Percentiles rank a stretch among this genome's conserved stretches.
Conservation (phyloP, 2,329 filamentous ascomycete species). For the Orbilia ellipsospora region DNA sequence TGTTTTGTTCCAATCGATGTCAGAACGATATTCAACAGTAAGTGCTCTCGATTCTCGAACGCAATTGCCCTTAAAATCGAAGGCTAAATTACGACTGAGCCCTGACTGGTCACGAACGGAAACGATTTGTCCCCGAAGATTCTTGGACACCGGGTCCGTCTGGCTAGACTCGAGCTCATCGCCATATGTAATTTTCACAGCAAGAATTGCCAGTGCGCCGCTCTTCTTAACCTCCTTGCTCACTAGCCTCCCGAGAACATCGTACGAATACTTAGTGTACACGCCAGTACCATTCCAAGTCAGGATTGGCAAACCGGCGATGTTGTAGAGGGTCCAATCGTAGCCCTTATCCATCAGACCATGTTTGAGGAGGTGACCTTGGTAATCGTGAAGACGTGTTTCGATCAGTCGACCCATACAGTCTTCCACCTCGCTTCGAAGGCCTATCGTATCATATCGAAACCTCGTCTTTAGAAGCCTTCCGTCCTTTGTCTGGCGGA, state of each 20-base stretch:
- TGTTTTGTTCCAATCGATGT: too few relatives aligned
- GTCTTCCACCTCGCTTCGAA: background rate
- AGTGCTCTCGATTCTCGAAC: too few relatives aligned
- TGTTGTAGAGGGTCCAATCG: background rate
- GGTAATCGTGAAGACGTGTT: slow-evolving; percentile 1
- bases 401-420: background rate
- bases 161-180: too few relatives aligned
- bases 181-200: too few relatives aligned
- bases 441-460: background rate
- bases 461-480: background rate
- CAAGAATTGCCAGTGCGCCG: too few relatives aligned
- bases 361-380: background rate
- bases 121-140: background rate
- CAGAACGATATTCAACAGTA: too few relatives aligned
- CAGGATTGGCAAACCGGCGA: background rate
- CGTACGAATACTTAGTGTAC: background rate
- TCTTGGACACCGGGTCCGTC: too few relatives aligned
- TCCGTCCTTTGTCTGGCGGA: too few relatives aligned
- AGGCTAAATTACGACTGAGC: background rate
- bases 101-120: slow-evolving; percentile 45
- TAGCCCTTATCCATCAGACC: background rate
- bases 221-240: background rate
- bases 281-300: background rate
- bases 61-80: slow-evolving; percentile 55
- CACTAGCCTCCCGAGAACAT: background rate